Base-by-base conservation (phyloP, 176 grass and related monocot species). In the Rhynchospora tenuis region DNA sequence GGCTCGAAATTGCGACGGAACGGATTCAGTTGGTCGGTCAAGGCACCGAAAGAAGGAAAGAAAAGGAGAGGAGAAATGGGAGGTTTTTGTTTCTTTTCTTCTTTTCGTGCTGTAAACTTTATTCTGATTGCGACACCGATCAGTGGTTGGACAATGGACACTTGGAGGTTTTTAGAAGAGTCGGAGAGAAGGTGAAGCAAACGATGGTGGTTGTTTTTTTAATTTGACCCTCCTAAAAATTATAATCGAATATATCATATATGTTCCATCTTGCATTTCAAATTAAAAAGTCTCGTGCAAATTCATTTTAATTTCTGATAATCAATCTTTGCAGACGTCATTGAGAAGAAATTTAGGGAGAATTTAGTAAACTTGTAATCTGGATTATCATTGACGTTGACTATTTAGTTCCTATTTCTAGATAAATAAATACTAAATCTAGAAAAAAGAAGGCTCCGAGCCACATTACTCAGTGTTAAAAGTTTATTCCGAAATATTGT, bases 131-230 rank as follows among this genome's bases (percentile, higher is more conserved):
- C 26, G 55, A 79, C 76, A 33, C n/a, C 31, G 38, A 61, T 60
- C 9, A 61, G 77, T 80, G 52, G 77, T 59, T 61, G 27, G 77
- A 61, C 27, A 60, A 80, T 28, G 59, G 22, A 59, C 52, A 79
- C 48, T 78, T 56, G 48, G 14, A 56, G 45, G 42, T 13, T 44
- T 51, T 71, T 70, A 71, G 19, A 71, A 46, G 42, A 71, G 19
- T 71, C 2, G 9, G 50, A 22, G 1, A 78, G 73, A 51, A 78
- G n/a, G 42, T 11, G 33, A 70, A 45, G 33, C 66, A 7, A n/a
- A 44, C 7, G 17, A 12, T 78, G 73, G 20, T 29, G 74, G 67
- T 43, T 78, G 29, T 14, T 78, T 79, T 79, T 7, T 59, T 24
- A 79, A 56, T 8, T 17, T 59, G 12, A 33, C 50, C 51, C 47